Percentiles rank a stretch among this genome's conserved stretches.
phyloP scores from a whole-genome alignment of 257 asterid genomes.

The Forsythia suspensa region DNA sequence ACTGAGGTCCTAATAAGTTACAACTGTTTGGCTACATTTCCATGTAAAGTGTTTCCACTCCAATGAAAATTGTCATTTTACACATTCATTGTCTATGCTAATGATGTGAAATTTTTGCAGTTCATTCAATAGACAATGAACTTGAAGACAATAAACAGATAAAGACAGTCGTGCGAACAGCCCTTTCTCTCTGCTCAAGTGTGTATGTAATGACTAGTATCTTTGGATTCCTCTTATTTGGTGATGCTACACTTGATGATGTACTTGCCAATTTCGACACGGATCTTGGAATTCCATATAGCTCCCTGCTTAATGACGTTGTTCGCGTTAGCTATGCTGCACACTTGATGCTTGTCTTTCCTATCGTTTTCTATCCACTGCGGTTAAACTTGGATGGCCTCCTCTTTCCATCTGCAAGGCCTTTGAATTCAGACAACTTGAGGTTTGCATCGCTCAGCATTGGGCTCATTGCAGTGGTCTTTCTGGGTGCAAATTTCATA shows the following conservation, averaged over 20 bases:
- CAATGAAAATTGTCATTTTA: not conserved
- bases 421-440: conserved; percentile 55
- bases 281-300: conserved; percentile 87
- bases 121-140: conserved; percentile 92
- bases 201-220: conserved; percentile 83
- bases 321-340: conserved; percentile 97
- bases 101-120: conserved; percentile 45
- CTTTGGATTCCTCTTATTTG: conserved; percentile 90
- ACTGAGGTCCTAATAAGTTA: conserved; percentile 1
- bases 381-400: conserved; percentile 91
- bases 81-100: conserved; percentile 3
- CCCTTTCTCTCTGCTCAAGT: conserved; percentile 82
- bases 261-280: conserved; percentile 92
- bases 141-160: conserved; percentile 79
- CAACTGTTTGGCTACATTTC: not conserved
- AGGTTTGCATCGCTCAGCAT: conserved; percentile 65
- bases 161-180: conserved; percentile 70
- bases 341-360: conserved; percentile 97
- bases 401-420: conserved; percentile 79
- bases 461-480: conserved; percentile 64
- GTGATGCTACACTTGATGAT: conserved; percentile 87
- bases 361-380: conserved; percentile 79
- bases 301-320: conserved; percentile 74
- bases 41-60: not conserved
- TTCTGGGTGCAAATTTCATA: conserved; percentile 89